Evolutionary conservation across 306 rosid species (phyloP).

Genomic region (Bauhinia variegata): DNA sequence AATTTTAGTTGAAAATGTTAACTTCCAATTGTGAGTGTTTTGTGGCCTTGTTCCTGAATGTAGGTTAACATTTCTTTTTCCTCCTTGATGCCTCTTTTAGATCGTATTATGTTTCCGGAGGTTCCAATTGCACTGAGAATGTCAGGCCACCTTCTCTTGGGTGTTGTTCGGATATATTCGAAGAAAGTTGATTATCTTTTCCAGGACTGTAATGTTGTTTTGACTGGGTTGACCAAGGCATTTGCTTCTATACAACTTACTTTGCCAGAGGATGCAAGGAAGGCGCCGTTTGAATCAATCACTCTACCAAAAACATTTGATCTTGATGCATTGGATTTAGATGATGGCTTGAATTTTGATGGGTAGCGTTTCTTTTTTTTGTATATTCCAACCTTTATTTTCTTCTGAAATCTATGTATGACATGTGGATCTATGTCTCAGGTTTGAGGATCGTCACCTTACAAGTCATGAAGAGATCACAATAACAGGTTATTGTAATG

Average conservation of each 20-base stretch:
- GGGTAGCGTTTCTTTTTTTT: conserved; percentile 45
- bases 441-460: conserved; percentile 57
- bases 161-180: conserved; percentile 86
- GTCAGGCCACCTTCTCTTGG: conserved; percentile 83
- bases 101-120: conserved; percentile 82
- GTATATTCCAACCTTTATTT: not conserved
- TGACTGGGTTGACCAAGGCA: conserved; percentile 53
- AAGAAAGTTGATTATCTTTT: conserved; percentile 78
- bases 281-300: conserved; percentile 68
- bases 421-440: conserved; percentile 33
- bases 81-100: conserved; percentile 41
- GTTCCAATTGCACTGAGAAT: conserved; percentile 86
- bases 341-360: conserved; percentile 22
- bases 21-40: no score
- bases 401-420: not conserved
- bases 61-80: not conserved
- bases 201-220: conserved; percentile 59
- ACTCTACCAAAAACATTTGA: conserved; percentile 71
- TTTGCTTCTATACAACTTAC: conserved; percentile 52
- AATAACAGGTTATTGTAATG: conserved; percentile 50
- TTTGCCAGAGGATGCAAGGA: conserved; percentile 68
- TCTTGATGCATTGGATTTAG: conserved; percentile 66
- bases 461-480: conserved; percentile 77
- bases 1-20: not conserved
- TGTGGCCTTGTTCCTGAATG: not conserved